Percentiles rank a stretch among this genome's conserved stretches.
phyloP scores from a whole-genome alignment of 768 basidiomycete species.

The Podaxis carcinomalis region DNA sequence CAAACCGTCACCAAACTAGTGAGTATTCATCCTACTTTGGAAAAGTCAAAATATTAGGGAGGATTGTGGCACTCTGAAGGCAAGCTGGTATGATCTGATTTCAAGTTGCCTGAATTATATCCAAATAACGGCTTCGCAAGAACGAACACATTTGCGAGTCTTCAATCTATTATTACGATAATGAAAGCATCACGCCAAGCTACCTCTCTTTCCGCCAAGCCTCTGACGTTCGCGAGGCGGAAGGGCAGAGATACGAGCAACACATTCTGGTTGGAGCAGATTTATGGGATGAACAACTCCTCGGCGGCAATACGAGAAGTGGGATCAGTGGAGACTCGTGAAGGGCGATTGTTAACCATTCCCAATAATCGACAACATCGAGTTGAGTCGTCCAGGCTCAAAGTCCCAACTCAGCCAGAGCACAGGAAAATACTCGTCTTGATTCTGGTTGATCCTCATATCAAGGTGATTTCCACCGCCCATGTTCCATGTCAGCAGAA shows the following conservation, averaged over 20 bases:
- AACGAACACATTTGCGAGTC: constrained; percentile 20
- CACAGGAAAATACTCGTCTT: constrained; percentile 36
- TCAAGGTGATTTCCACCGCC: constrained; percentile 20
- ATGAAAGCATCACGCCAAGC: constrained; percentile 12
- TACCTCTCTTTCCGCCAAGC: constrained; percentile 15
- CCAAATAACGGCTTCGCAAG: neutral
- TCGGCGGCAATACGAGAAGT: constrained; percentile 17
- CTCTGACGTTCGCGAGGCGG: neutral
- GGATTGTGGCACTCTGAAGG: constrained; percentile 17
- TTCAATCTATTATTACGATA: constrained; percentile 16
- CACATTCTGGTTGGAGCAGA: constrained; percentile 17
- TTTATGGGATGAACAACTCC: constrained; percentile 17
- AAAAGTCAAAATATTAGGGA: constrained; percentile 16
- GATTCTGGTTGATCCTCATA: constrained; percentile 32
- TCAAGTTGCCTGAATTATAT: neutral
- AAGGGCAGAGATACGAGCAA: constrained; percentile 16
- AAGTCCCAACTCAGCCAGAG: constrained; percentile 30
- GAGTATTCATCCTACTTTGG: constrained; percentile 18
- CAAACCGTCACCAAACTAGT: constrained; percentile 19
- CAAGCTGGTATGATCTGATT: neutral
- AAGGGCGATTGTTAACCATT: constrained; percentile 26
- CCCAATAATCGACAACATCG: constrained; percentile 35
- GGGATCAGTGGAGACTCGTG: constrained; percentile 22
- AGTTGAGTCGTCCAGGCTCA: constrained; percentile 29
- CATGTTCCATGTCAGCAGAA: constrained; percentile 22